Evolutionary conservation across 768 basidiomycete species (phyloP), one percentile per base, ranked within the genome.

Genomic region (Mycena venus): DNA sequence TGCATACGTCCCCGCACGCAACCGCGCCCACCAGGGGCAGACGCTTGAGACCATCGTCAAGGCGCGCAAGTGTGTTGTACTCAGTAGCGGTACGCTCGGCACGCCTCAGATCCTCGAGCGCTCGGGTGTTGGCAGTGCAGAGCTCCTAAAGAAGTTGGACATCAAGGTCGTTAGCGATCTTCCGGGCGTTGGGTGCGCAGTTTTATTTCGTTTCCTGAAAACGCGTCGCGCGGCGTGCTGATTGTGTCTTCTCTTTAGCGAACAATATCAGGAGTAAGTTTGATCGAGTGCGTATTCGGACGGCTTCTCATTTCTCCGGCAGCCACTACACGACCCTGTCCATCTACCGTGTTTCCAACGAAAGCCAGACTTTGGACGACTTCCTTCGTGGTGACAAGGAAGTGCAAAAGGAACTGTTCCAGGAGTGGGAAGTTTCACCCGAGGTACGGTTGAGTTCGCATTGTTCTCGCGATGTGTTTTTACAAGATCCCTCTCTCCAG

Each of bases 61-160:
- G 74, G 92, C 92, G 1, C 88, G 91, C 80, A 93, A 93, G 82
- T 88, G 83, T 78, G 92, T 94, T 75, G 91, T 93, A 14, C 53
- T 94, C 47, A 90, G 90, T 78, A 88, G 88, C 34, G 92, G 92
- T 4, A 93, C 92, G 4, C 88, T 93, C 17, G 93, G 92, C 25
- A 93, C 91, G 2, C 92, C 92, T 17, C 92, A 91, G 85, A 93
- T 94, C 76, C 85, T 94, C 66, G 93, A 94, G 84, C 91, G 92
- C 74, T 92, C 91, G 56, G 92, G 93, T 80, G 91, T 94, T 31
- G 93, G 92, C 55, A 85, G 84, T 66, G 86, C 87, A 25, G 82
- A 85, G 44, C 80, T 91, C 47, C 83, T 94, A 76, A 88, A 89
- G 82, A 86, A 91, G 77, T 78, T 91, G 68, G 88, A 88, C 75